Conservation (phyloP, 495 filamentous ascomycete species). For the Annulohypoxylon nitens region DNA sequence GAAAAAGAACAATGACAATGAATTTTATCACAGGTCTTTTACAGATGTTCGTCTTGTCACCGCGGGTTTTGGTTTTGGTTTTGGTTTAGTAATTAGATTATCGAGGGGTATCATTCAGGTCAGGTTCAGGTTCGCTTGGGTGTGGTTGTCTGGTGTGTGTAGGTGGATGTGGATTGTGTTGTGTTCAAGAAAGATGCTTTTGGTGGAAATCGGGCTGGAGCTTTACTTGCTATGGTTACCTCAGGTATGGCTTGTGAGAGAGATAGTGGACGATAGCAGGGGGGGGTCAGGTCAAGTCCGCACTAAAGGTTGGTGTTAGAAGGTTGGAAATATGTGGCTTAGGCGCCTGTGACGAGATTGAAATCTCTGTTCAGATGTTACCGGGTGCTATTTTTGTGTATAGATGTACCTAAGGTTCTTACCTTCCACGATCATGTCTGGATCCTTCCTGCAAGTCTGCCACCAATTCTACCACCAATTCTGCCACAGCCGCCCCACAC, state of each 20-base stretch:
- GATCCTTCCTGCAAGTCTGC: too few species aligned
- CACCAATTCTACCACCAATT: background rate
- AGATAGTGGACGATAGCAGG: conserved; percentile 2
- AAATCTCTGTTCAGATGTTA: conserved; percentile 23
- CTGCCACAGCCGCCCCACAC: conserved; percentile 14
- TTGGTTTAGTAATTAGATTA: conserved; percentile 38
- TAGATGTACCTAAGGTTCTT: background rate
- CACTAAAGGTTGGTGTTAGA: background rate
- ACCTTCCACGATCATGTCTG: background rate
- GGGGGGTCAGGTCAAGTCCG: background rate
- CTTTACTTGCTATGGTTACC: conserved; percentile 3
- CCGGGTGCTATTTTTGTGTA: background rate
- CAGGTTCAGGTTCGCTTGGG: background rate
- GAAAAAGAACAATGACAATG: conserved; percentile 10
- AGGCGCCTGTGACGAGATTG: conserved; percentile 14
- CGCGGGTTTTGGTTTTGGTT: conserved; percentile 8
- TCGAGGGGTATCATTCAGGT: conserved; percentile 44
- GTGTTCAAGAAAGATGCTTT: conserved; percentile 43
- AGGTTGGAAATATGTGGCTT: conserved; percentile 12
- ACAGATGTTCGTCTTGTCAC: conserved; percentile 12
- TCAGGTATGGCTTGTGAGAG: conserved; percentile 6
- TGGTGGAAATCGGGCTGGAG: conserved; percentile 47
- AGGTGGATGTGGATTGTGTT: conserved; percentile 34
- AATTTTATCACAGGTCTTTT: conserved; percentile 23
- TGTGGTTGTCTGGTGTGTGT: conserved; percentile 28